Evolutionary conservation across 768 basidiomycete genomes (phyloP).

Genomic region (Daedaleopsis nitida): DNA sequence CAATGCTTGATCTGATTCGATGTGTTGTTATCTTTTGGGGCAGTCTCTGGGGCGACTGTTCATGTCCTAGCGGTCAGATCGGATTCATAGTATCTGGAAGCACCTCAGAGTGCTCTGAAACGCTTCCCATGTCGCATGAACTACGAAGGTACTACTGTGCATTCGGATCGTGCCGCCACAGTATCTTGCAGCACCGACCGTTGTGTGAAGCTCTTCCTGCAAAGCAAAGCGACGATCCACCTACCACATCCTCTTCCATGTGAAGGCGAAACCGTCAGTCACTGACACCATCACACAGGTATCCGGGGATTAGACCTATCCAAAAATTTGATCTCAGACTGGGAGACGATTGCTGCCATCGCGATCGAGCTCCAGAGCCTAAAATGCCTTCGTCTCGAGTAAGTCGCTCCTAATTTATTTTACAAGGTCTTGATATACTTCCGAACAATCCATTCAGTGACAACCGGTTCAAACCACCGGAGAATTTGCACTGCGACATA

Average conservation of each 20-base stretch:
- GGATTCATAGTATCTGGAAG: too few species aligned
- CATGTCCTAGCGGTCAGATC: too few species aligned
- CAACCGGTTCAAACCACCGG: constrained; percentile 58
- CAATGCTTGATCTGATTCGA: too few species aligned
- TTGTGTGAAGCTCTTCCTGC: too few species aligned
- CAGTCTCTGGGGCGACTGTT: too few species aligned
- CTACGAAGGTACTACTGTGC: too few species aligned
- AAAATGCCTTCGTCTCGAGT: constrained; percentile 79
- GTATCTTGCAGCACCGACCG: too few species aligned
- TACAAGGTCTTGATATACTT: constrained; percentile 20
- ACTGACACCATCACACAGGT: constrained; percentile 42
- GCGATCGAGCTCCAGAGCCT: constrained; percentile 60
- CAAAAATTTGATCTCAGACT: constrained; percentile 66
- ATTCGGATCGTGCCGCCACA: too few species aligned
- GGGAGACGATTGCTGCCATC: constrained; percentile 71
- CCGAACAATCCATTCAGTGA: constrained; percentile 45
- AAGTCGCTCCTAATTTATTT: constrained; percentile 34
- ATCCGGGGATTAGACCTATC: constrained; percentile 84
- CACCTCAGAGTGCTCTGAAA: too few species aligned
- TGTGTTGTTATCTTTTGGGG: too few species aligned
- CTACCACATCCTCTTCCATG: neutral
- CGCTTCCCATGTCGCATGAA: too few species aligned
- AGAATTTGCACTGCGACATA: constrained; percentile 32
- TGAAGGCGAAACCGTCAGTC: constrained; percentile 10
- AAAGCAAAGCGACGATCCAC: neutral